These are phyloP conservation scores for Silybum marianum DNA, from an alignment of 129 eudicot genomes.

Conservation along the genomic window DNA sequence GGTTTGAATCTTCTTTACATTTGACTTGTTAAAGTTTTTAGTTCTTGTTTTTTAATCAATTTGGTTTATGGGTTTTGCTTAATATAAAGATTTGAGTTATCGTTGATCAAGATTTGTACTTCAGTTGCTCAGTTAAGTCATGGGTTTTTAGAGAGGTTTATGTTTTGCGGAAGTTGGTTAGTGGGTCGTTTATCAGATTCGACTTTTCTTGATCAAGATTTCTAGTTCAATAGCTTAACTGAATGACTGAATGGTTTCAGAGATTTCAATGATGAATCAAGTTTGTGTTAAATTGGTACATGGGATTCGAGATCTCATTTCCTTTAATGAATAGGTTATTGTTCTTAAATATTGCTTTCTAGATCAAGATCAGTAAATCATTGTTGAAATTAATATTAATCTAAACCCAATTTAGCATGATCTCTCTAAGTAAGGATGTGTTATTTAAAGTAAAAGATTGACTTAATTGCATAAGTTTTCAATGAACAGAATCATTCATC, in stretches of 20 bases:
- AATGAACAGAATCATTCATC: neutral
- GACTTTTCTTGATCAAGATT: constrained; percentile 30
- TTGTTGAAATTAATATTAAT: neutral
- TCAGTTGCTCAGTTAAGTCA: neutral
- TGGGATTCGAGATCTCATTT: constrained; percentile 23
- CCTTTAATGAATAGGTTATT: neutral
- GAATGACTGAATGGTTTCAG: constrained; percentile 2
- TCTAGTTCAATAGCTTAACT: neutral
- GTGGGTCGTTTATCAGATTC: constrained; percentile 2
- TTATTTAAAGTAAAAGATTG: neutral
- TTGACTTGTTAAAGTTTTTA: neutral
- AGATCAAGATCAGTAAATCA: constrained; percentile 19
- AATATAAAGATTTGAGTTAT: neutral
- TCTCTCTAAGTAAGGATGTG: neutral
- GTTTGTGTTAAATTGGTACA: constrained; percentile 9
- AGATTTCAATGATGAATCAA: neutral
- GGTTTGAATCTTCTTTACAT: constrained; percentile 41
- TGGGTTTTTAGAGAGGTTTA: neutral
- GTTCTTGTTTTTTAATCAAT: constrained; percentile 10
- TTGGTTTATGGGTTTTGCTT: constrained; percentile 27
- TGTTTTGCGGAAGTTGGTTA: constrained; percentile 7
- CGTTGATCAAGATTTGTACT: neutral
- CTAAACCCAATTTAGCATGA: constrained; percentile 2
- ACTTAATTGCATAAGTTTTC: neutral
- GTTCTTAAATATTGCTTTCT: constrained; percentile 19